phyloP scores from a whole-genome alignment of 1,284 basidiomycete species.

The Austropuccinia psidii region DNA sequence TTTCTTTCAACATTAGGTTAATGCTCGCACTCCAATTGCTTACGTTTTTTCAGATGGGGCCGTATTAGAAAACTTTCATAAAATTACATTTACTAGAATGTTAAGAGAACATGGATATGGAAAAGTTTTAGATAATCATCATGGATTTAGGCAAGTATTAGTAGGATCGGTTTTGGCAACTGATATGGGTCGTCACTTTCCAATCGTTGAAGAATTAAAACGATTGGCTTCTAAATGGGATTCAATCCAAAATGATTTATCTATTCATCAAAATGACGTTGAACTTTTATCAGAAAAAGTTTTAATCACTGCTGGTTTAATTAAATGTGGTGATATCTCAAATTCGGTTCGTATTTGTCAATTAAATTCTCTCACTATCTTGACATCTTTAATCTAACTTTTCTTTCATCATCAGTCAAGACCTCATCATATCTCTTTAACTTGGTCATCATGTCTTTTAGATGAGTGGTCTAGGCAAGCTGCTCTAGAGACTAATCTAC shows the following conservation, averaged over 20 bases:
- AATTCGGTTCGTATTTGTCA: constrained; percentile 61
- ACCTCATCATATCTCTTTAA: constrained; percentile 76
- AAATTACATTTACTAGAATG: constrained; percentile 68
- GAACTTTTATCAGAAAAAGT: constrained; percentile 56
- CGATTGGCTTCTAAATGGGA: constrained; percentile 44
- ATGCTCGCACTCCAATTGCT: constrained; percentile 77
- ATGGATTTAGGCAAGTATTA: constrained; percentile 62
- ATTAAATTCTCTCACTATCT: constrained; percentile 47
- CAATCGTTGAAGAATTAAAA: constrained; percentile 67
- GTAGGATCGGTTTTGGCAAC: constrained; percentile 75
- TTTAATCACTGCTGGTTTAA: constrained; percentile 75
- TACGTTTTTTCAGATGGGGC: constrained; percentile 79
- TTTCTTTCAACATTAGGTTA: constrained; percentile 58
- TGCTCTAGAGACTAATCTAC: constrained; percentile 65
- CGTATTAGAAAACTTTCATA: constrained; percentile 87
- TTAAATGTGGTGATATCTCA: constrained; percentile 94
- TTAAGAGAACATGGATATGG: constrained; percentile 69
- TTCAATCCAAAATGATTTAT: constrained; percentile 41
- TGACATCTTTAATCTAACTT: neutral
- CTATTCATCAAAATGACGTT: constrained; percentile 42
- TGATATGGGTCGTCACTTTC: constrained; percentile 80
- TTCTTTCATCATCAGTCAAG: constrained; percentile 64
- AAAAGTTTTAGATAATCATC: constrained; percentile 47
- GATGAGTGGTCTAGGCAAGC: constrained; percentile 85
- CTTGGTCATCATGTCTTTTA: constrained; percentile 79